Evolutionary conservation across 2,329 filamentous ascomycete species (phyloP).

Genomic region (Penicillium sp.): DNA sequence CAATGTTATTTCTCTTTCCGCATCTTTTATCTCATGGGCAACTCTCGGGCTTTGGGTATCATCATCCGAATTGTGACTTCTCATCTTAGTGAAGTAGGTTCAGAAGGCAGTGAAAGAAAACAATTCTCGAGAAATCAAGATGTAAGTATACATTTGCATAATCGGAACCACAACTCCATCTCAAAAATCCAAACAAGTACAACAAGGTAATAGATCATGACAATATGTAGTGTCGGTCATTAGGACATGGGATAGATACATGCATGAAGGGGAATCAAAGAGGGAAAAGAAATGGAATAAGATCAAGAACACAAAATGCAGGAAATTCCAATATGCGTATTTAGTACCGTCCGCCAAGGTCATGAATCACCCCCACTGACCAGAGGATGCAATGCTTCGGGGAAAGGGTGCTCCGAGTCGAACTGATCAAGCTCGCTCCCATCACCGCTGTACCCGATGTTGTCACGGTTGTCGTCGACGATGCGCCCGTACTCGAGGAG

Average conservation of each 20-base stretch:
- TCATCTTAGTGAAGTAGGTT: no score
- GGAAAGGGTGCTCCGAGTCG: slow-evolving; percentile 15
- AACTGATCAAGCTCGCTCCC: slow-evolving; percentile 22
- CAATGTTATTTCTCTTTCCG: no score
- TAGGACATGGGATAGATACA: slow-evolving; percentile 11
- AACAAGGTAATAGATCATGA: slow-evolving; percentile 2
- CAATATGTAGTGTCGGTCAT: slow-evolving; percentile 8
- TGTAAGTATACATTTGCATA: not conserved
- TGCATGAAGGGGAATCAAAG: slow-evolving; percentile 10
- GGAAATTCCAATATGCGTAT: not conserved
- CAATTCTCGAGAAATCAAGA: no score
- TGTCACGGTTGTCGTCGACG: slow-evolving; percentile 63
- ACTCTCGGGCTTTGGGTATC: no score
- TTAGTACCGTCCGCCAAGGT: not conserved
- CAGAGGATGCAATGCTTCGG: slow-evolving; percentile 7
- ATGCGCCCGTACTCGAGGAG: slow-evolving; percentile 61
- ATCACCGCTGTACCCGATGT: slow-evolving; percentile 57
- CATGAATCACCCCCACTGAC: slow-evolving; percentile 4
- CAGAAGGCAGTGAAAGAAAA: not conserved
- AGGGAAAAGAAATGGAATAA: not conserved
- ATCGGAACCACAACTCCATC: not conserved
- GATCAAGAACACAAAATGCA: not conserved
- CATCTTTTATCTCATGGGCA: no score
- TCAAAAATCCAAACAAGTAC: not conserved
- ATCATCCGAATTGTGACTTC: no score